Evolutionary conservation across 257 asterid genomes (phyloP).

Genomic region (Solanum appendiculatum): DNA sequence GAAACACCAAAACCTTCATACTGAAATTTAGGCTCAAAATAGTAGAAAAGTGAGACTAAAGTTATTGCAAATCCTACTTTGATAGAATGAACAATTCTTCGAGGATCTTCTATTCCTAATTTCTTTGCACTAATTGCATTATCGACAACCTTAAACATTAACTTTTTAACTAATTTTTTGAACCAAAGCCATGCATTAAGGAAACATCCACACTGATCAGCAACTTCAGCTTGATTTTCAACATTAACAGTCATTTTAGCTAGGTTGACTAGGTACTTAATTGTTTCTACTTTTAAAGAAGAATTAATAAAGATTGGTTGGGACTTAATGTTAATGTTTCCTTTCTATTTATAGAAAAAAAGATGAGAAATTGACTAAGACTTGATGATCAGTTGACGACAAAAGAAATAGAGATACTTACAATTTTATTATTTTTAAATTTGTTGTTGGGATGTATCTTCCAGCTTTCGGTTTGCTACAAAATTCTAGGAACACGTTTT

Average conservation of each 20-base stretch:
- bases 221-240: not conserved
- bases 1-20: constrained; percentile 52
- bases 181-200: not conserved
- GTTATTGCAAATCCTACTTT: constrained; percentile 61
- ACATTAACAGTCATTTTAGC: not conserved
- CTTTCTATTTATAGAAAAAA: not conserved
- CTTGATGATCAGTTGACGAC: not conserved
- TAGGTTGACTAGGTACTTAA: not conserved
- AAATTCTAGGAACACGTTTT: not conserved
- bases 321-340: not conserved
- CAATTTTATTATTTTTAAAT: too few species aligned
- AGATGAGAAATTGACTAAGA: not conserved
- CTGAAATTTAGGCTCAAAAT: constrained; percentile 39
- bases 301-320: not conserved
- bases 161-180: not conserved
- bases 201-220: not conserved
- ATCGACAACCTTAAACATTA: not conserved
- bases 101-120: constrained; percentile 48
- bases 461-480: not conserved
- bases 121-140: not conserved
- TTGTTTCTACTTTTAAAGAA: not conserved
- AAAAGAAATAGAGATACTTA: not conserved
- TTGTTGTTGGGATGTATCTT: not conserved
- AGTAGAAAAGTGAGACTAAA: constrained; percentile 52
- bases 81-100: constrained; percentile 53